phyloP scores from a whole-genome alignment of 371 early-diverging fungal species.

The Capillidium rhysosporum region DNA sequence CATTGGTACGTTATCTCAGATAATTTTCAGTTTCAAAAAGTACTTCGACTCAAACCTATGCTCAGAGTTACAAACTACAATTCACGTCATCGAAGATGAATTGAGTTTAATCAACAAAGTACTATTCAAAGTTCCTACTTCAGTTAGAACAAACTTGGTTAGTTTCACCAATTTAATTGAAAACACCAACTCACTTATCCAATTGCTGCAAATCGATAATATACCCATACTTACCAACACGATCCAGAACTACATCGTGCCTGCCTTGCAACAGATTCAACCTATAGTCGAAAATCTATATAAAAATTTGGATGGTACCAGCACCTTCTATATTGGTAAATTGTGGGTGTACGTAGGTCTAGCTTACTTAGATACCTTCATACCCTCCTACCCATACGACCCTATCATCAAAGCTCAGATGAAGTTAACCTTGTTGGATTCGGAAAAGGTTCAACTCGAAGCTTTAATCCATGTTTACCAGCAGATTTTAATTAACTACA shows the following conservation, averaged over 20 bases:
- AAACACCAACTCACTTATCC: too few species aligned
- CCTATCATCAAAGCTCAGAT: constrained; percentile 48
- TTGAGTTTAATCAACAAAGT: too few species aligned
- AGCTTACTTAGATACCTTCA: constrained; percentile 37
- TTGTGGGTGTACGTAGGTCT: constrained; percentile 30
- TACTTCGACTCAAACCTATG: not conserved
- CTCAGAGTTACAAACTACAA: not conserved
- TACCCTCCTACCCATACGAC: constrained; percentile 58
- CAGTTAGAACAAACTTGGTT: too few species aligned
- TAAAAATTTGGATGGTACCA: too few species aligned
- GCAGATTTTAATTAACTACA: constrained; percentile 30
- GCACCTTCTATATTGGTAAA: constrained; percentile 16
- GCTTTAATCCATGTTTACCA: constrained; percentile 26
- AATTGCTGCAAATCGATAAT: too few species aligned
- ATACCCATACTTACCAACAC: too few species aligned
- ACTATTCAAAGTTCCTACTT: too few species aligned
- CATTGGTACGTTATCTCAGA: not conserved
- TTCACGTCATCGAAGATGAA: not conserved
- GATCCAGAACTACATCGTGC: too few species aligned
- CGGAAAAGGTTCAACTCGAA: constrained; percentile 19
- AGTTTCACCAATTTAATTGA: too few species aligned
- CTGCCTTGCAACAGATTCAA: too few species aligned
- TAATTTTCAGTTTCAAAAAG: not conserved
- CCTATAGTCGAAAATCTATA: too few species aligned
- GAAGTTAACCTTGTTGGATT: constrained; percentile 27